A percentile compares a stretch with the other conserved stretches of the same genome.
phyloP scores from a whole-genome alignment of 352 stramenopile species.

The Phytophthora foliorum region DNA sequence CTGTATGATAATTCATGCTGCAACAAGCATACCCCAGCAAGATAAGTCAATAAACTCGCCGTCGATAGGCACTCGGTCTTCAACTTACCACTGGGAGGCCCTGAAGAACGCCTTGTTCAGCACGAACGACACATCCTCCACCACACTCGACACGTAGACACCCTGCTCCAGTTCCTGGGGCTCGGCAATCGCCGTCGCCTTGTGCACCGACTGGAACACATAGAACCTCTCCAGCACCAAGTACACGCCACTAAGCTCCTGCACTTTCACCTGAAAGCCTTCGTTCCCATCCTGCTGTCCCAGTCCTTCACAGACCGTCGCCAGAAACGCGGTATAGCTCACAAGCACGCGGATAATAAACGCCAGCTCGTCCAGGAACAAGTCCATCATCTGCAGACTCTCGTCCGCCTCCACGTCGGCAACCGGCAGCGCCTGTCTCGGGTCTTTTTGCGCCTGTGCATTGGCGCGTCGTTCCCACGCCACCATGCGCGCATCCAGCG shows the following conservation, averaged over 20 bases:
- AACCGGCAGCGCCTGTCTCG: conserved; percentile 26
- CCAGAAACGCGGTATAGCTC: conserved; percentile 72
- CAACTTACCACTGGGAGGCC: conserved; percentile 75
- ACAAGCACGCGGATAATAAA: conserved; percentile 80
- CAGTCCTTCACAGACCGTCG: conserved; percentile 60
- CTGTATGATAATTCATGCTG: conserved; percentile 86
- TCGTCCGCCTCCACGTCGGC: conserved; percentile 74
- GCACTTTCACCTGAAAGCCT: conserved; percentile 66
- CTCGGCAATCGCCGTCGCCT: conserved; percentile 85
- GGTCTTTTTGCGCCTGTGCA: conserved; percentile 58
- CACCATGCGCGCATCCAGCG: conserved; percentile 71
- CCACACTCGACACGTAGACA: conserved; percentile 83
- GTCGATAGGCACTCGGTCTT: background rate
- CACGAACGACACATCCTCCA: conserved; percentile 89
- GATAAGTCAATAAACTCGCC: conserved; percentile 10
- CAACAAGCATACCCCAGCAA: conserved; percentile 5
- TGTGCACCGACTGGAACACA: conserved; percentile 87
- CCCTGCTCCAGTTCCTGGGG: conserved; percentile 72
- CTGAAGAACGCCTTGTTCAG: conserved; percentile 86
- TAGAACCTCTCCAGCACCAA: conserved; percentile 88
- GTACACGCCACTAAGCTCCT: conserved; percentile 86
- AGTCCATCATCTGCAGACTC: conserved; percentile 89
- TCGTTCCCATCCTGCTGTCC: conserved; percentile 41
- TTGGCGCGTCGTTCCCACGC: conserved; percentile 84
- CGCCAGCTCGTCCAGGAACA: conserved; percentile 84